Evolutionary conservation across 345 rosid genomes (phyloP), one percentile per base, ranked within the genome.

Genomic region (Populus ilicifolia): DNA sequence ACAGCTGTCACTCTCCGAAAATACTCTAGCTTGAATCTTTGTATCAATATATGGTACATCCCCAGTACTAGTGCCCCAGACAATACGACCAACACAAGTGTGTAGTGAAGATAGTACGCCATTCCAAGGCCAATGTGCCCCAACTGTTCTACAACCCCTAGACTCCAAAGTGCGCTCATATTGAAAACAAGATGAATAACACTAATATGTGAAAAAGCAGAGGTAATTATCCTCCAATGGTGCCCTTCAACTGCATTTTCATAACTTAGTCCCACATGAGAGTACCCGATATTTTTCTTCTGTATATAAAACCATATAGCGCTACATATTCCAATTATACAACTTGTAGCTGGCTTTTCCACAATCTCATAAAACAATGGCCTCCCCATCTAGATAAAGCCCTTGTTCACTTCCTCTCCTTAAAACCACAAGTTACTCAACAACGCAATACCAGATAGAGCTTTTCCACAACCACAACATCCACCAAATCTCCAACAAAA

Each of bases 141-240:
- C 56, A 92, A 79, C 77, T 91, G 96, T 70, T 96, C 99, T 0
- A 96, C 92, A 52, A 87, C 88, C 67, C 99, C 99, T 33, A 96
- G 91, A 87, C 99, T 96, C 99, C 99, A 96, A 6, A 96, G 85
- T 30, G 99, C 99, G 75, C 97, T 93, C 99, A 96, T 93, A 80
- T 96, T 96, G 71, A 96, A 96, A 30, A 90, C 96, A 54, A 96
- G 98, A 87, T 96, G 99, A 83, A 96, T 64, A 35, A 93, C 87
- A 74, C 98, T 96, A 12, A 96, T 92, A 74, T 93, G 99, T 1
- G 99, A 96, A 75, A 96, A 91, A 1, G 99, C 98, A 3, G 96
- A 93, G n/a, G 99, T 92, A 16, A 96, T 91, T 73, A 96, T 85
- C 84, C 99, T 87, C 99, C 99, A 96, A 79, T 90, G 86, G 48